A percentile compares a stretch with the other conserved stretches of the same genome.
Evolutionary conservation across 2,329 filamentous ascomycete species (phyloP).

Genomic region (Colletotrichum melonis): DNA sequence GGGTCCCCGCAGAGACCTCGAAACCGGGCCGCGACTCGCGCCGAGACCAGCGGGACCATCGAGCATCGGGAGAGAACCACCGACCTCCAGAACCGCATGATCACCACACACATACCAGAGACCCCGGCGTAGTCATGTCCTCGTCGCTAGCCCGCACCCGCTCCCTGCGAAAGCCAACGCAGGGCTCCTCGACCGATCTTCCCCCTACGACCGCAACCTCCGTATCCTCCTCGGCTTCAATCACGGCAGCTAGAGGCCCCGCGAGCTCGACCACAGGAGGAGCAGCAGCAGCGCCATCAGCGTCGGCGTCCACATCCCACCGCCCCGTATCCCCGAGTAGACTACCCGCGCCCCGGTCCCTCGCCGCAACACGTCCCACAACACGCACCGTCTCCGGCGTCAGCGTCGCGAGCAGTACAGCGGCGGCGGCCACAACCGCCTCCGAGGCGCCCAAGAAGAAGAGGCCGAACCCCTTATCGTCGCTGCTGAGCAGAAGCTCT

Average conservation of each 20-base stretch:
- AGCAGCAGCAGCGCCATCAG: neutral
- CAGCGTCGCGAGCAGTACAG: conserved; percentile 4
- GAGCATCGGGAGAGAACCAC: neutral
- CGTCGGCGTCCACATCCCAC: neutral
- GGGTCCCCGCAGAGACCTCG: neutral
- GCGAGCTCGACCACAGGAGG: neutral
- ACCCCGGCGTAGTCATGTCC: conserved; percentile 47
- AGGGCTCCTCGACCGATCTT: conserved; percentile 39
- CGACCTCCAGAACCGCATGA: neutral
- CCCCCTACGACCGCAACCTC: conserved; percentile 11
- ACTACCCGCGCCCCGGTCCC: conserved; percentile 24
- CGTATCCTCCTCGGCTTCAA: neutral
- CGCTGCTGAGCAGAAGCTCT: conserved; percentile 6
- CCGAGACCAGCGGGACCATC: neutral
- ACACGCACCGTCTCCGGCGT: conserved; percentile 31
- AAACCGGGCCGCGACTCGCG: neutral
- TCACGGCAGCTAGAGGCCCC: neutral
- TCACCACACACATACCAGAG: neutral
- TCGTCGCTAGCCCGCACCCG: conserved; percentile 57
- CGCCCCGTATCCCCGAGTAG: conserved; percentile 30
- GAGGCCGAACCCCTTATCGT: conserved; percentile 14
- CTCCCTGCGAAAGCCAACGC: conserved; percentile 58
- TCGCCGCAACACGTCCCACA: conserved; percentile 7
- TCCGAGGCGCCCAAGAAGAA: conserved; percentile 34
- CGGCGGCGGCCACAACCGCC: neutral